phyloP scores from a whole-genome alignment of 2,329 filamentous ascomycete genomes.

The Clonostachys rosea region DNA sequence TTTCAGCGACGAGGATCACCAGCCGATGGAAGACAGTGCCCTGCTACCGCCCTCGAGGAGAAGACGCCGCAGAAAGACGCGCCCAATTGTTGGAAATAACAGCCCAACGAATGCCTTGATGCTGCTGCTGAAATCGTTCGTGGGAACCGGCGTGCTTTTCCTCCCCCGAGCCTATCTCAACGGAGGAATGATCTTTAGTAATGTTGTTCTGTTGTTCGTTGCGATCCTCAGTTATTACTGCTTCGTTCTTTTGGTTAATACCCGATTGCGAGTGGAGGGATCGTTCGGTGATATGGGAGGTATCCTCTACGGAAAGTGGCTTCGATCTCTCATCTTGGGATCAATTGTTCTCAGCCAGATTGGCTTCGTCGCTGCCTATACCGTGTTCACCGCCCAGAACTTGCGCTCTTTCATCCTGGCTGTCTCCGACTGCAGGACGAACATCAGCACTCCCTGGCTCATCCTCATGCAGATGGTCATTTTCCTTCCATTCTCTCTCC shows the following conservation, averaged over 20 bases:
- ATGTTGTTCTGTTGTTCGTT: constrained; percentile 80
- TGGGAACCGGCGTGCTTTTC: constrained; percentile 93
- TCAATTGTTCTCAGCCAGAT: constrained; percentile 96
- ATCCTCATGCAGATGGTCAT: constrained; percentile 94
- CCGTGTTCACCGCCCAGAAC: constrained; percentile 95
- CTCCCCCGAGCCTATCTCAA: constrained; percentile 90
- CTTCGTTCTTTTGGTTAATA: constrained; percentile 89
- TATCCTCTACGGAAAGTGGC: constrained; percentile 83
- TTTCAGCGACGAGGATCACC: constrained; percentile 60
- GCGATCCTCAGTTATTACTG: constrained; percentile 92
- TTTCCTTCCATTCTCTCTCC: constrained; percentile 88
- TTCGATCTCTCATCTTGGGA: constrained; percentile 80
- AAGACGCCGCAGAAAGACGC: constrained; percentile 71
- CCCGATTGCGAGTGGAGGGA: constrained; percentile 79
- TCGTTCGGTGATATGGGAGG: constrained; percentile 98
- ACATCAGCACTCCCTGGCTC: constrained; percentile 82
- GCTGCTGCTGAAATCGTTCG: constrained; percentile 92
- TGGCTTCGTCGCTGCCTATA: constrained; percentile 92
- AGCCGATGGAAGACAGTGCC: constrained; percentile 84
- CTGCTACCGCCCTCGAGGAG: constrained; percentile 73
- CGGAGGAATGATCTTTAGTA: constrained; percentile 96
- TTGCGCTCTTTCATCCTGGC: constrained; percentile 91
- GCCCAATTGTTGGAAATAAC: constrained; percentile 70
- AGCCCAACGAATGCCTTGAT: constrained; percentile 75
- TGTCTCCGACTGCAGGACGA: constrained; percentile 80